phyloP scores from a whole-genome alignment of 306 rosid species.

The Bauhinia variegata region DNA sequence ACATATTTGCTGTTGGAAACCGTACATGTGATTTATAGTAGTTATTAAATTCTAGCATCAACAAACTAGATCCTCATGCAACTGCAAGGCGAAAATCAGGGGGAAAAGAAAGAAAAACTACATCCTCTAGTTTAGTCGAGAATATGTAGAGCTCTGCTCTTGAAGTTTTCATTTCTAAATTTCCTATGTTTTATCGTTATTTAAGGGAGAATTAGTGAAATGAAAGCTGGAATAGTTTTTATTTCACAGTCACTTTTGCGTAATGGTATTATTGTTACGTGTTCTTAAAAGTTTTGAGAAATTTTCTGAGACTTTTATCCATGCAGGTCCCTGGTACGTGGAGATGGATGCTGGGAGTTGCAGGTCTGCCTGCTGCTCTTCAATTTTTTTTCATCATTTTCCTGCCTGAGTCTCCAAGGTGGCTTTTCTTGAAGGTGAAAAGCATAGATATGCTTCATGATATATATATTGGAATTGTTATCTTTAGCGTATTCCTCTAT shows the following conservation, averaged over 20 bases:
- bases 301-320: conserved; percentile 20
- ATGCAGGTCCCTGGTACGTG: conserved; percentile 85
- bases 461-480: too few species aligned
- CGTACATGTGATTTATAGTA: not conserved
- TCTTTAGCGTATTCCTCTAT: not conserved
- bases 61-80: not conserved
- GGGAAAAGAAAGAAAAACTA: not conserved
- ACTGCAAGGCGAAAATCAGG: too few species aligned
- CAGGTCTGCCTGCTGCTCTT: conserved; percentile 69
- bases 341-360: conserved; percentile 89
- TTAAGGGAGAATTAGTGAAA: conserved; percentile 3
- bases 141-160: not conserved
- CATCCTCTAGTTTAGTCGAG: not conserved
- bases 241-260: conserved; percentile 1
- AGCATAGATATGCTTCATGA: not conserved
- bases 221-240: conserved; percentile 1
- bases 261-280: conserved; percentile 5
- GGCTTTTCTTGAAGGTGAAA: conserved; percentile 76
- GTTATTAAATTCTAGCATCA: conserved; percentile 1
- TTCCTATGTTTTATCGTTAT: not conserved
- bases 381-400: conserved; percentile 66
- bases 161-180: conserved; percentile 2
- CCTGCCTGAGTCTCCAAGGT: conserved; percentile 83
- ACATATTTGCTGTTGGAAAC: conserved; percentile 9
- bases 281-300: conserved; percentile 11